Base-by-base conservation (phyloP, 305 asterid species). In the Withania somnifera region DNA sequence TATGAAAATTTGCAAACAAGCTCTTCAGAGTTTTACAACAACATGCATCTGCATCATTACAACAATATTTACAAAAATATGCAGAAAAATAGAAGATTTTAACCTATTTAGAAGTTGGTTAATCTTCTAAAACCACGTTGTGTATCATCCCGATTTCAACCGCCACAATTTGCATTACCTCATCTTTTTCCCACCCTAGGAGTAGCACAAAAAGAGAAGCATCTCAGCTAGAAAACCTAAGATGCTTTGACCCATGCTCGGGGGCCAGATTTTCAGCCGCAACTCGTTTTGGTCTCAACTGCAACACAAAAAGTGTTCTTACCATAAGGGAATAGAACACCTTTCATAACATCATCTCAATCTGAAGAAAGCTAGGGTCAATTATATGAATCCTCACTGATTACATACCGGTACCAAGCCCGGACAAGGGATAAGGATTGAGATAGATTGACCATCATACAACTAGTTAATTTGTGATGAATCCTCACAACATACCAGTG, bases 211-310 rank as follows among this genome's bases (percentile, higher is more conserved):
- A 71, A 64, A 53, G 53, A 57, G 6, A 9, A 20, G 38, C 20
- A 28, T 56, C 84, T 54, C 73, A 82, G 66, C n/a, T 56, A 19
- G 84, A 71, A 15, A 54, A 54, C 81, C 30, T 82, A 42, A 22
- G 84, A 82, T 68, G 75, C 81, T 82, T 82, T 10, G 71, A 82
- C 28, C 73, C 84, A 69, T 56, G 81, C 61, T 82, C 87, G 0
- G 85, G 80, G 11, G 66, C 56, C 24, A 86, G 83, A 84, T 64
- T 84, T 47, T 84, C 90, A 58, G 87, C 57, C n/a, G 90, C 90
- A 52, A 87, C 86, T 78, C 90, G 85, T 78, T 88, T 88, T 14
- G 64, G 81, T 82, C 84, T 82, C 83, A 82, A 57, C 90, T 88
- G 79, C 81, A 80, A 80, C 19, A 9, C 78, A 7, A 30, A 61